Evolutionary conservation across 805 yeast species (phyloP).

Genomic region (Cyberlindnera nakhonratchasimensis): DNA sequence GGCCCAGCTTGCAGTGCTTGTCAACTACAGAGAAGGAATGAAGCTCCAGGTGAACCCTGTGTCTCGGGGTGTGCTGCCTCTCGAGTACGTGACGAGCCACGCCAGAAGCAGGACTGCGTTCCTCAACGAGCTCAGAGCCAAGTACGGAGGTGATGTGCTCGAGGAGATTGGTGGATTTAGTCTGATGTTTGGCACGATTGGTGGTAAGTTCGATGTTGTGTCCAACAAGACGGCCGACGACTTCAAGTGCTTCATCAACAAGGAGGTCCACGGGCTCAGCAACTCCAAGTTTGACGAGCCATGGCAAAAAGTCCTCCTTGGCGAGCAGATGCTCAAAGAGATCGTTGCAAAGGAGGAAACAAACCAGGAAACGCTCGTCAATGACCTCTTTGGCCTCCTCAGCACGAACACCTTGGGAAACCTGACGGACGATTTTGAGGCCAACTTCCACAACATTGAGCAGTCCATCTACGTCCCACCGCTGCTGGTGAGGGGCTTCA

Average conservation of each 20-base stretch:
- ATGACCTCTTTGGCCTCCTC: conserved; percentile 52
- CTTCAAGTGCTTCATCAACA: conserved; percentile 29
- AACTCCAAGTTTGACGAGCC: conserved; percentile 63
- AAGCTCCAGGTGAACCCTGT: conserved; percentile 24
- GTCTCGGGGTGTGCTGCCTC: conserved; percentile 47
- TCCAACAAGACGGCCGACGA: conserved; percentile 26
- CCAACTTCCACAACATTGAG: conserved; percentile 42
- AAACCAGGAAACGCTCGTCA: conserved; percentile 41
- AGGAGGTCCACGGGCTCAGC: conserved; percentile 55
- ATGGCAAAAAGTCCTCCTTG: conserved; percentile 72
- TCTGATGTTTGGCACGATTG: conserved; percentile 36
- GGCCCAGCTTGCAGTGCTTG: conserved; percentile 67
- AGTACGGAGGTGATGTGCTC: conserved; percentile 21
- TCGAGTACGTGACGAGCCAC: conserved; percentile 33
- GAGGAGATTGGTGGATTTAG: conserved; percentile 31
- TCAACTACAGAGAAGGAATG: conserved; percentile 62
- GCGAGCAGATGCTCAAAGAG: conserved; percentile 42
- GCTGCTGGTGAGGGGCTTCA: conserved; percentile 34
- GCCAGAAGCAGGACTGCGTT: conserved; percentile 21
- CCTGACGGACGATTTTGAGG: conserved; percentile 29
- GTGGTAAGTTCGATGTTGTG: conserved; percentile 30
- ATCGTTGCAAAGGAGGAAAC: conserved; percentile 27
- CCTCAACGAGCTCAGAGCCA: conserved; percentile 18
- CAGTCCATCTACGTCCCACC: conserved; percentile 75
- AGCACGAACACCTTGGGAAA: conserved; percentile 40